Percentiles rank a stretch among this genome's conserved stretches.
phyloP scores from a whole-genome alignment of 441 rosid species.

The Arabidopsis lyrata region DNA sequence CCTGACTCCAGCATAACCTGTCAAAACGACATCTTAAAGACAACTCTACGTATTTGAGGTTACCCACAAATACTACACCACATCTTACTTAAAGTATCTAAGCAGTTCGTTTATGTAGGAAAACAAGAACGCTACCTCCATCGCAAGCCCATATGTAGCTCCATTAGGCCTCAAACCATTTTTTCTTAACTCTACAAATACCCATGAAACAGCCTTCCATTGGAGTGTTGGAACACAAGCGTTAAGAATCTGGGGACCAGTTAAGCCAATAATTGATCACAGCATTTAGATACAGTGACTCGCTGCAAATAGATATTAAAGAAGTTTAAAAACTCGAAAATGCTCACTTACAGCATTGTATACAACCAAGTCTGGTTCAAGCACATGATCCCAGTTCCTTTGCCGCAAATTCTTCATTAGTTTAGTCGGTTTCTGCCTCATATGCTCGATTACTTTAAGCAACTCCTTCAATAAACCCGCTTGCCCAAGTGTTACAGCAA shows the following conservation, averaged over 20 bases:
- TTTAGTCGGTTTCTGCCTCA: conserved; percentile 77
- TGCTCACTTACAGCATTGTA: conserved; percentile 86
- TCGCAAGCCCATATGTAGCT: conserved; percentile 95
- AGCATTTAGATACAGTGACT: conserved; percentile 23
- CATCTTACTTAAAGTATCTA: conserved; percentile 20
- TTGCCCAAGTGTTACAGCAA: conserved; percentile 89
- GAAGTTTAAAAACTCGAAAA: conserved; percentile 3
- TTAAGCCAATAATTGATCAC: conserved; percentile 22
- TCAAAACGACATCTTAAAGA: conserved; percentile 50
- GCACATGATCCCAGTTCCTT: conserved; percentile 83
- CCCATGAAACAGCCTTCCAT: conserved; percentile 95
- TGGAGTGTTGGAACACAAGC: conserved; percentile 85
- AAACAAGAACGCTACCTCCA: conserved; percentile 71
- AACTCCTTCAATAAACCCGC: conserved; percentile 79
- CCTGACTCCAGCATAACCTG: conserved; percentile 96
- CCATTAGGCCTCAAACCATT: conserved; percentile 84
- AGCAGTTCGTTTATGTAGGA: background rate
- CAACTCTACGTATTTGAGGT: conserved; percentile 1
- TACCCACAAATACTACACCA: conserved; percentile 3
- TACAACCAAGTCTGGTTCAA: conserved; percentile 87
- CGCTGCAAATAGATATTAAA: background rate
- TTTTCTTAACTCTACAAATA: conserved; percentile 82
- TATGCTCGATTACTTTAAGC: conserved; percentile 68
- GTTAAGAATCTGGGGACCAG: conserved; percentile 68
- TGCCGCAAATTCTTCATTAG: conserved; percentile 49